phyloP scores from a whole-genome alignment of 1,284 basidiomycete genomes.

The Mycena citricolor region DNA sequence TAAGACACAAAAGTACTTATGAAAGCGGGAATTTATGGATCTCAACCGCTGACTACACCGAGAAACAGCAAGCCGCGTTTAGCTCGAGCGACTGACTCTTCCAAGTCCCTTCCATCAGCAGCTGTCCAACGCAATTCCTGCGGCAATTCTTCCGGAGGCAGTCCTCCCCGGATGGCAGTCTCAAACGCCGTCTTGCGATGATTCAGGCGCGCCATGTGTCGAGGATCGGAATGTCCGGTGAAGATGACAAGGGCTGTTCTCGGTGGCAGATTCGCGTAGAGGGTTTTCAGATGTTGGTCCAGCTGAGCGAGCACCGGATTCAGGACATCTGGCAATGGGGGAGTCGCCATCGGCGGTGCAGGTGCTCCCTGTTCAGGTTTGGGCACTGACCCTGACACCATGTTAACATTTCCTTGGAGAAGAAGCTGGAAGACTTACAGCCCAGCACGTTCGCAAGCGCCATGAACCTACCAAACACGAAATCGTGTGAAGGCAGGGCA shows the following conservation, averaged over 20 bases:
- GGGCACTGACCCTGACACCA: conserved; percentile 54
- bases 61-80: conserved; percentile 83
- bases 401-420: conserved; percentile 49
- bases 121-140: conserved; percentile 65
- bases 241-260: conserved; percentile 83
- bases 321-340: conserved; percentile 39
- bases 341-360: conserved; percentile 28
- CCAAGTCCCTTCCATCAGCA: conserved; percentile 73
- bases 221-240: conserved; percentile 85
- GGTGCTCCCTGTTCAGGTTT: conserved; percentile 43
- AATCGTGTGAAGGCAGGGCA: conserved; percentile 66
- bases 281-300: conserved; percentile 56
- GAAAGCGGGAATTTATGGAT: too few relatives aligned
- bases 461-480: conserved; percentile 81
- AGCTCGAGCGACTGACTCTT: conserved; percentile 75
- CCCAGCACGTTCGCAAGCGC: conserved; percentile 73
- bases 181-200: conserved; percentile 75
- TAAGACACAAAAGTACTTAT: too few relatives aligned
- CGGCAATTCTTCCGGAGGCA: conserved; percentile 46
- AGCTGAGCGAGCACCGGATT: conserved; percentile 45
- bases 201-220: conserved; percentile 70
- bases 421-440: conserved; percentile 56
- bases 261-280: conserved; percentile 71
- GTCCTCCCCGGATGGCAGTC: conserved; percentile 56
- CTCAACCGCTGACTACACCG: too few relatives aligned